Conservation (phyloP, 1,139 yeast genomes). For the Yamadazyma oceani region DNA sequence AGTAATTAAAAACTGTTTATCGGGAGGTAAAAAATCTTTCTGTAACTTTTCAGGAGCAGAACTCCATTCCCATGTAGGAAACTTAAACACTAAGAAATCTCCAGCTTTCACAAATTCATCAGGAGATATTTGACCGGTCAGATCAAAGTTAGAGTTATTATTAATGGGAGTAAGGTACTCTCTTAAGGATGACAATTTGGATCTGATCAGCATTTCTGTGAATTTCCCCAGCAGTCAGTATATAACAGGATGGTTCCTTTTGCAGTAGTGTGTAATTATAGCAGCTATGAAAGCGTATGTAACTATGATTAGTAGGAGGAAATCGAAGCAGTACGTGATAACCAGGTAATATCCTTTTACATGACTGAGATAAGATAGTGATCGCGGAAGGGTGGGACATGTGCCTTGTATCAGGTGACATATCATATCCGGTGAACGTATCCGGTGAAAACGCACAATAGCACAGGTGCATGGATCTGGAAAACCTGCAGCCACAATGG, state of each 20-base stretch:
- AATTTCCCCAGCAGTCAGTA: not conserved
- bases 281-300: no score
- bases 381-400: not conserved
- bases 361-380: slow-evolving; percentile 2
- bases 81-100: slow-evolving; percentile 84
- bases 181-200: slow-evolving; percentile 79
- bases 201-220: slow-evolving; percentile 47
- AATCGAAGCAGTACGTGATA: no score
- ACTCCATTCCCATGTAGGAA: slow-evolving; percentile 98
- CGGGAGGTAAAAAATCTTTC: slow-evolving; percentile 76
- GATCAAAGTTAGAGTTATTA: slow-evolving; percentile 75
- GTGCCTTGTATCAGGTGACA: no score
- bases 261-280: not conserved
- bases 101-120: slow-evolving; percentile 92
- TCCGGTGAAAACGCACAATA: no score
- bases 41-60: slow-evolving; percentile 60
- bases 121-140: slow-evolving; percentile 91
- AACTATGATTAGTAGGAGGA: no score
- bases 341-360: slow-evolving; percentile 1
- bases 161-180: slow-evolving; percentile 92
- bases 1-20: slow-evolving; percentile 84
- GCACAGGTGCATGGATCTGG: no score
- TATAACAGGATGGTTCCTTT: no score
- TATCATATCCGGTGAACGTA: no score
- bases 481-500: no score